Percentiles rank a stretch among this genome's conserved stretches.
Conservation (phyloP, 129 eudicot species). For the Heracleum sosnowskyi region DNA sequence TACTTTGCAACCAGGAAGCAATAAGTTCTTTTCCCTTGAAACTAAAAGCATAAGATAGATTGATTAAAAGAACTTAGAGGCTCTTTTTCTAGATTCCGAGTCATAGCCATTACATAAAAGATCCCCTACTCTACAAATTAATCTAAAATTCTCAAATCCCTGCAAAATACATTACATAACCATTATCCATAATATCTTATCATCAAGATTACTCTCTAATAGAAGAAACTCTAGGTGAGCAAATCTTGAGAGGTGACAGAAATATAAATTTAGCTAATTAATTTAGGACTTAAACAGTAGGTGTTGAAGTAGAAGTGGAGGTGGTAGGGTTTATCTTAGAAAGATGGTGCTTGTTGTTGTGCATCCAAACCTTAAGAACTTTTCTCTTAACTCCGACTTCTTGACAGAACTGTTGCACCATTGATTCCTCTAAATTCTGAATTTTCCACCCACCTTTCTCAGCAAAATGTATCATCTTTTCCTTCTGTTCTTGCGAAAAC, state of each 20-base stretch:
- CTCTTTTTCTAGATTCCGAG: not conserved
- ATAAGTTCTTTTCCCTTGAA: too few species aligned
- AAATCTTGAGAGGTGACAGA: not conserved
- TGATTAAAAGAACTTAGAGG: not conserved
- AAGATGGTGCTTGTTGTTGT: constrained; percentile 75
- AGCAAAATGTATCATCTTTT: constrained; percentile 74
- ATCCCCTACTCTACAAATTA: not conserved
- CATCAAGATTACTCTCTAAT: constrained; percentile 1
- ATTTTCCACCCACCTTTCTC: constrained; percentile 88
- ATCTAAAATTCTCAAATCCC: not conserved
- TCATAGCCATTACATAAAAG: not conserved
- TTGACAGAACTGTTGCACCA: constrained; percentile 70
- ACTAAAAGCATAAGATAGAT: not conserved
- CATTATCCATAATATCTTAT: not conserved
- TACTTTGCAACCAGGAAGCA: too few species aligned
- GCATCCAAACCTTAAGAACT: constrained; percentile 91
- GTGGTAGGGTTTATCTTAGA: constrained; percentile 36
- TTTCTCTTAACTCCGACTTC: constrained; percentile 81
- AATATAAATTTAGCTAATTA: not conserved
- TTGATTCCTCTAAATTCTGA: constrained; percentile 70
- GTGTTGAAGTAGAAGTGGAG: constrained; percentile 16
- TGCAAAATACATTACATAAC: not conserved
- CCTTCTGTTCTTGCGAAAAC: constrained; percentile 81
- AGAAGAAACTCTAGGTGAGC: not conserved
- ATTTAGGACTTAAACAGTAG: constrained; percentile 13